Base-by-base conservation (phyloP, 2,329 filamentous ascomycete species). In the Diaporthe velutina region DNA sequence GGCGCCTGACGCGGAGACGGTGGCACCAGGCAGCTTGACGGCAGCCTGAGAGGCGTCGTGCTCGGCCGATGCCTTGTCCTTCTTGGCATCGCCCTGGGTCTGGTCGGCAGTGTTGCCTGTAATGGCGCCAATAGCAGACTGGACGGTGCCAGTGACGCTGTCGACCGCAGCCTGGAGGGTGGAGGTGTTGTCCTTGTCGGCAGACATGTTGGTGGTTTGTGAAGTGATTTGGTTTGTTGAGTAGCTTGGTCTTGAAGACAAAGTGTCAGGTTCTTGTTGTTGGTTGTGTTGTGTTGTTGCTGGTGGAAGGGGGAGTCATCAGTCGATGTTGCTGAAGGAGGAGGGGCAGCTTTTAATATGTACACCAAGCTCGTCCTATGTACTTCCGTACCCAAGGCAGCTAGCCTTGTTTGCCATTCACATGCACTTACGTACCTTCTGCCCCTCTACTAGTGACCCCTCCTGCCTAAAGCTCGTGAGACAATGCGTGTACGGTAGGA, bases 121-220 rank as follows among this genome's bases (percentile, higher is more conserved):
- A 73, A 98, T 76, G 76, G 87, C 89, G 77, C 95, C 94, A 67
- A 97, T 79, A 67, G 89, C 91, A 76, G 89, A 93, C 85, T 98
- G 95, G 70, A 92, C 90, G 72, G 92, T 87, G 78, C 94, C 94
- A 50, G 91, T 89, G 80, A 93, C 94, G 19, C 90, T 90, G 88
- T 96, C 93, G 79, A 94, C 82, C 85, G 92, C 93, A 74, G 94
- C 93, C 88, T 96, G 90, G 81, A 96, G 89, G 77, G 95, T 97
- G 77, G 95, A 97, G 78, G 93, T 90, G 79, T 83, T 84, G 75
- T 84, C 82, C 67, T 70, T 58, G 82, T 85, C 84, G 79, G 79
- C 64, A 80, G 84, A 86, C 83, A 86, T 86, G 61, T 58, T 84
- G 79, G 8, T 52, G 75, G 71, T 76, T 74, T 55, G 73, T 73